Conservation (phyloP, 2,329 filamentous ascomycete genomes). For the Macroventuria anomochaeta region DNA sequence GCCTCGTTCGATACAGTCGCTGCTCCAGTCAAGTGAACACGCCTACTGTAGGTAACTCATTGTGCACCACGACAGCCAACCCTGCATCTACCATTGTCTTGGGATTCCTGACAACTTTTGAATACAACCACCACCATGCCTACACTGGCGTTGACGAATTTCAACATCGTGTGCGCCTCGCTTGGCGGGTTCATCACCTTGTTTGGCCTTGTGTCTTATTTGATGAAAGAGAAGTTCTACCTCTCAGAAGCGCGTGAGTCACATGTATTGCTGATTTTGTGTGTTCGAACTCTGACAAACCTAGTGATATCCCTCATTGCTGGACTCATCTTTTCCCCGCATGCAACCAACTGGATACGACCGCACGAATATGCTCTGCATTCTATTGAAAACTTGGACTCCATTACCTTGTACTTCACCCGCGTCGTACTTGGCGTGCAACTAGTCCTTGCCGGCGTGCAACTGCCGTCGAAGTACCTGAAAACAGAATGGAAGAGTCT, state of each 20-base stretch:
- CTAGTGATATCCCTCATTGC: slow-evolving; percentile 82
- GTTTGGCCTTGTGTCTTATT: slow-evolving; percentile 89
- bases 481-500: slow-evolving; percentile 79
- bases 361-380: slow-evolving; percentile 74
- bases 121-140: slow-evolving; percentile 57
- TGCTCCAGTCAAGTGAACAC: slow-evolving; percentile 11
- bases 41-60: too few species aligned
- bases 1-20: slow-evolving; percentile 6
- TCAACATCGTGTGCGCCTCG: slow-evolving; percentile 82
- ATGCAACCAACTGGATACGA: slow-evolving; percentile 76
- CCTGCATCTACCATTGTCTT: background rate
- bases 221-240: slow-evolving; percentile 89
- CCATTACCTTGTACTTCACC: slow-evolving; percentile 82
- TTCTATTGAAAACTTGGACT: slow-evolving; percentile 65
- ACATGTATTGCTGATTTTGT: background rate
- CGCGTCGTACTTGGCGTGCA: slow-evolving; percentile 89
- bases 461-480: slow-evolving; percentile 84
- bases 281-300: slow-evolving; percentile 2
- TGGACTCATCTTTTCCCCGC: slow-evolving; percentile 79
- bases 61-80: background rate
- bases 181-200: slow-evolving; percentile 86
- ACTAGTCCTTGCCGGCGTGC: slow-evolving; percentile 85
- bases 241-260: slow-evolving; percentile 84
- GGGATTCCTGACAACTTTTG: background rate
- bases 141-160: slow-evolving; percentile 71